phyloP scores from a whole-genome alignment of 305 asterid species.

The Fraxinus sp. region DNA sequence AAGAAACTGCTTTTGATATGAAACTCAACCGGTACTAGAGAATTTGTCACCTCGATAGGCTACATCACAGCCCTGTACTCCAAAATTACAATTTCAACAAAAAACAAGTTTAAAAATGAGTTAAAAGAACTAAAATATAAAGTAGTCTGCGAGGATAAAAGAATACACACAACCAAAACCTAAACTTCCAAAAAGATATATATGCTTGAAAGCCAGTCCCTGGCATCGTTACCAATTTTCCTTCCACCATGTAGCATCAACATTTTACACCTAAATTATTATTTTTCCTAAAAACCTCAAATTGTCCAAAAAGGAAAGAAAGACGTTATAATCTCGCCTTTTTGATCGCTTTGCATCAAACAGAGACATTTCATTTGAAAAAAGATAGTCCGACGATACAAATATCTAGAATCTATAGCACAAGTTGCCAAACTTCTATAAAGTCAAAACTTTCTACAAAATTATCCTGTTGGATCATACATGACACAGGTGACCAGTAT shows the following conservation, averaged over 20 bases:
- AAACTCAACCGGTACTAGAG: neutral
- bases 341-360: neutral
- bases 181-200: neutral
- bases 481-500: neutral
- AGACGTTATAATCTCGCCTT: neutral
- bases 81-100: neutral
- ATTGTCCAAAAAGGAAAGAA: neutral
- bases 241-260: neutral
- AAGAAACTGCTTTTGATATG: neutral
- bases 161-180: neutral
- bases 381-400: neutral
- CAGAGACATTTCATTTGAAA: neutral
- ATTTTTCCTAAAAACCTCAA: neutral
- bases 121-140: neutral
- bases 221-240: neutral
- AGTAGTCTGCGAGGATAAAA: neutral
- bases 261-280: neutral
- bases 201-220: neutral
- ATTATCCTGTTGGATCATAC: neutral
- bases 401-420: neutral
- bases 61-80: neutral
- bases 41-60: neutral
- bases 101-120: neutral
- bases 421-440: neutral
- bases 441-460: neutral